Percentiles rank a stretch among this genome's conserved stretches.
phyloP scores from a whole-genome alignment of 2,329 filamentous ascomycete genomes.

The Knoxdaviesia capensis region DNA sequence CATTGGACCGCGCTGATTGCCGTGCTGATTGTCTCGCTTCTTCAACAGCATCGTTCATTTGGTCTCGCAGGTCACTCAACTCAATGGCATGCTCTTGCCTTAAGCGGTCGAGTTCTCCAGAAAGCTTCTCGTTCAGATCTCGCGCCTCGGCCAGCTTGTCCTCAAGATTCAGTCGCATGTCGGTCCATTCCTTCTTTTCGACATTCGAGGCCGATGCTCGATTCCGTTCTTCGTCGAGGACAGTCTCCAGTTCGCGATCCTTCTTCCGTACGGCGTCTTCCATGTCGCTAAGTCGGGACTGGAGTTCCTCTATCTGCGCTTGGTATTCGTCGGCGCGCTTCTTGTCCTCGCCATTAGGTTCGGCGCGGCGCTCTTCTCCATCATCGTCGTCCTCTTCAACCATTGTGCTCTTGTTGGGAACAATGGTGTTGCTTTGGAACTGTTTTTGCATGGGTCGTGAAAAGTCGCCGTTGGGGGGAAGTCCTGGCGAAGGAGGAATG shows the following conservation, averaged over 20 bases:
- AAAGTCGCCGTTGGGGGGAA: conserved; percentile 38
- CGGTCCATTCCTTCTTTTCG: conserved; percentile 53
- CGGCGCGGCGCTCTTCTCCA: conserved; percentile 5
- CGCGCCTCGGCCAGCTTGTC: conserved; percentile 55
- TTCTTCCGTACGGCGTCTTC: conserved; percentile 50
- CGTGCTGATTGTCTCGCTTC: conserved; percentile 6
- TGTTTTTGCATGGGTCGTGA: conserved; percentile 69
- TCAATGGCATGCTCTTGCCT: conserved; percentile 46
- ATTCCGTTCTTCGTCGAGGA: conserved; percentile 38
- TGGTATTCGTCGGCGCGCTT: conserved; percentile 65
- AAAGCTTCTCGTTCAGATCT: conserved; percentile 58
- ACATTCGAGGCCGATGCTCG: conserved; percentile 27
- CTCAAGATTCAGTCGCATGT: conserved; percentile 47
- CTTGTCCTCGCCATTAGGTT: conserved; percentile 30
- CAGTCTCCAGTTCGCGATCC: conserved; percentile 44
- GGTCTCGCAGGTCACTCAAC: conserved; percentile 39
- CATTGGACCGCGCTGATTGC: not conserved
- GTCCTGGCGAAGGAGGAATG: conserved; percentile 37
- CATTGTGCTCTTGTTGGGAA: conserved; percentile 95
- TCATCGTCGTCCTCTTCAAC: conserved; percentile 81
- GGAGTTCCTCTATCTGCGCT: conserved; percentile 52
- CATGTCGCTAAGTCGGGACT: conserved; percentile 51
- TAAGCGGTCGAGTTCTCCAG: conserved; percentile 57
- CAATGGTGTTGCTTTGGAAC: conserved; percentile 87
- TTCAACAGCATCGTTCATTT: conserved; percentile 24